Conservation (phyloP, 2,329 filamentous ascomycete species). For the Penicillium sp. region DNA sequence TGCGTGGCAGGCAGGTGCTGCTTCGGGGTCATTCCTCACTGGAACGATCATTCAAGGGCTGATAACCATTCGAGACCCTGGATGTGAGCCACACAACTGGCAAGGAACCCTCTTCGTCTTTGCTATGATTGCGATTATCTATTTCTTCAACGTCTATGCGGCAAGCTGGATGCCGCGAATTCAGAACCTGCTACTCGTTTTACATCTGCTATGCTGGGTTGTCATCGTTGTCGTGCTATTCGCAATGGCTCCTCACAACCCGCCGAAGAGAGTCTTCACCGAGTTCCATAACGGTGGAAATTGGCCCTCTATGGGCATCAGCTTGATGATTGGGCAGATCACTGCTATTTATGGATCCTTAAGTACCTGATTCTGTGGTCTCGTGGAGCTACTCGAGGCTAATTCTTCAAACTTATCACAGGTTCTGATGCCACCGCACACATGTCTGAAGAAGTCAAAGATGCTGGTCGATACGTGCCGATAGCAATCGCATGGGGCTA, state of each 20-base stretch:
- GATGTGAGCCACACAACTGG: conserved; percentile 48
- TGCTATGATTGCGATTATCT: conserved; percentile 47
- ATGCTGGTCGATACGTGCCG: conserved; percentile 49
- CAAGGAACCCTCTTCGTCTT: conserved; percentile 54
- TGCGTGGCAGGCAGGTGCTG: conserved; percentile 53
- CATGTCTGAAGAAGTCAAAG: conserved; percentile 53
- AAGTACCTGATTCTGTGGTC: conserved; percentile 14
- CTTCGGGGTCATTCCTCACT: conserved; percentile 50
- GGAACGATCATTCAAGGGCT: conserved; percentile 52
- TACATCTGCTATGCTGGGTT: conserved; percentile 43
- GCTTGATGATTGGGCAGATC: conserved; percentile 42
- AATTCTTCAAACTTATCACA: conserved; percentile 13
- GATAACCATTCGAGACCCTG: conserved; percentile 44
- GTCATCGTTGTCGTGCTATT: conserved; percentile 34
- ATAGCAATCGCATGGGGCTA: conserved; percentile 49
- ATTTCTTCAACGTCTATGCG: conserved; percentile 44
- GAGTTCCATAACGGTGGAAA: conserved; percentile 41
- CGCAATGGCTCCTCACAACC: conserved; percentile 35
- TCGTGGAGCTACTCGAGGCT: neutral
- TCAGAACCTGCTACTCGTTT: conserved; percentile 40
- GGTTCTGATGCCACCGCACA: conserved; percentile 35
- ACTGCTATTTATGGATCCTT: conserved; percentile 33
- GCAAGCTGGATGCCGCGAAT: conserved; percentile 37
- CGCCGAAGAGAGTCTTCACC: conserved; percentile 35
- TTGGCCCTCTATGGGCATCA: conserved; percentile 39